phyloP scores from a whole-genome alignment of 148 eudicot species.

The Silene latifolia region DNA sequence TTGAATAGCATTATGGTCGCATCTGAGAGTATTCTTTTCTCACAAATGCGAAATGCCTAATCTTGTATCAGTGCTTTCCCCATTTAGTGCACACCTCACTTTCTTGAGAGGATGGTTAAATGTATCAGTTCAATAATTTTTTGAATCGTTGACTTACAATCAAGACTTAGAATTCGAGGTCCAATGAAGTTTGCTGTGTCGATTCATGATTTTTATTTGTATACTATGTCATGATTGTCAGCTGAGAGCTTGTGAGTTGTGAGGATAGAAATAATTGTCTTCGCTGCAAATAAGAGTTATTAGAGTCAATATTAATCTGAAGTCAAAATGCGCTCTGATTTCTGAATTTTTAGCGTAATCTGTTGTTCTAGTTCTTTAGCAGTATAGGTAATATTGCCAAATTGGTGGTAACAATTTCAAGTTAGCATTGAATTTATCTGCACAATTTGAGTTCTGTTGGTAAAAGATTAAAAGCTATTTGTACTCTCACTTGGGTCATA shows the following conservation, averaged over 20 bases:
- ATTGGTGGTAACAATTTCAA: not conserved
- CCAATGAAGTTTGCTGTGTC: not conserved
- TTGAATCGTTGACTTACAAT: not conserved
- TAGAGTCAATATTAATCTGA: not conserved
- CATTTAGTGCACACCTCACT: not conserved
- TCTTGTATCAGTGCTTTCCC: not conserved
- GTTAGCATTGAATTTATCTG: not conserved
- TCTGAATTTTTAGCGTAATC: not conserved
- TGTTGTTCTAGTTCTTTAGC: not conserved
- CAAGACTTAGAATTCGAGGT: not conserved
- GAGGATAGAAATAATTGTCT: not conserved
- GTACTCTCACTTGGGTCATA: not conserved
- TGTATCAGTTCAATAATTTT: not conserved
- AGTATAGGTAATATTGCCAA: not conserved
- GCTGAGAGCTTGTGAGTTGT: not conserved
- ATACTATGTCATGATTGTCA: not conserved
- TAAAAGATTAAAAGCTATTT: too few relatives aligned
- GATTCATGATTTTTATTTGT: not conserved
- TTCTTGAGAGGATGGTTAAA: not conserved
- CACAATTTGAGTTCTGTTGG: not conserved
- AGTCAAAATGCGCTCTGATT: not conserved
- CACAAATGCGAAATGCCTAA: not conserved
- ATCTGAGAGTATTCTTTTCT: not conserved
- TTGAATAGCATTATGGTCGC: not conserved
- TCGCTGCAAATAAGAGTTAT: not conserved